Conservation (phyloP, 2,329 filamentous ascomycete species). For the Alternaria arbusti region DNA sequence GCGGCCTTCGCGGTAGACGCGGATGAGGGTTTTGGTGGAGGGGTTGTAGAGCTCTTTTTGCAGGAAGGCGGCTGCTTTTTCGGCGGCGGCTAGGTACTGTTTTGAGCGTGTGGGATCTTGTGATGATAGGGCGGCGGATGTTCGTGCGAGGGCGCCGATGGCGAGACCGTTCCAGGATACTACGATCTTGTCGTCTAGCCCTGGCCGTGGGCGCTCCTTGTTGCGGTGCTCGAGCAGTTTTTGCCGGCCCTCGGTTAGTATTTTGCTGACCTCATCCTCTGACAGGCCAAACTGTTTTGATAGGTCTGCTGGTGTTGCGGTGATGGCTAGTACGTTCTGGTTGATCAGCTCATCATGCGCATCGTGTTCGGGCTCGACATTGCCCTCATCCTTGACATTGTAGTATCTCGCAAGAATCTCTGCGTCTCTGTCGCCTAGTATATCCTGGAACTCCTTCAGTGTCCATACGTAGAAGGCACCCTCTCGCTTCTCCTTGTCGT, state of each 20-base stretch:
- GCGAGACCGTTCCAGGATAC: slow-evolving; percentile 88
- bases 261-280: slow-evolving; percentile 70
- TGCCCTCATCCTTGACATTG: slow-evolving; percentile 83
- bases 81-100: slow-evolving; percentile 70
- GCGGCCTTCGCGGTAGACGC: slow-evolving; percentile 73
- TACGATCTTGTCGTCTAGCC: slow-evolving; percentile 86
- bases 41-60: slow-evolving; percentile 74
- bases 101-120: slow-evolving; percentile 64
- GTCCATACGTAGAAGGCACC: slow-evolving; percentile 97
- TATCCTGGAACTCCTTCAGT: slow-evolving; percentile 78
- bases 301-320: slow-evolving; percentile 70
- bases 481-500: slow-evolving; percentile 82
- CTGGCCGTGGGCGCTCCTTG: slow-evolving; percentile 75
- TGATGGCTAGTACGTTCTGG: slow-evolving; percentile 84
- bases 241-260: slow-evolving; percentile 69
- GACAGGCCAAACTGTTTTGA: slow-evolving; percentile 76
- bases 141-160: slow-evolving; percentile 80
- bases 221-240: slow-evolving; percentile 76
- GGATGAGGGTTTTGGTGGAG: slow-evolving; percentile 67
- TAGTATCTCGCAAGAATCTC: slow-evolving; percentile 82
- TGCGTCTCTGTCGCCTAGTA: slow-evolving; percentile 72
- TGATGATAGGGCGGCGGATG: slow-evolving; percentile 69
- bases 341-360: slow-evolving; percentile 93
- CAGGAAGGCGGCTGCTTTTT: slow-evolving; percentile 74
- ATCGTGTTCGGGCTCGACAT: slow-evolving; percentile 82